These are phyloP conservation scores for Rhodotorula sp. DNA, from an alignment of 1,284 basidiomycete genomes.

Conservation along the genomic window DNA sequence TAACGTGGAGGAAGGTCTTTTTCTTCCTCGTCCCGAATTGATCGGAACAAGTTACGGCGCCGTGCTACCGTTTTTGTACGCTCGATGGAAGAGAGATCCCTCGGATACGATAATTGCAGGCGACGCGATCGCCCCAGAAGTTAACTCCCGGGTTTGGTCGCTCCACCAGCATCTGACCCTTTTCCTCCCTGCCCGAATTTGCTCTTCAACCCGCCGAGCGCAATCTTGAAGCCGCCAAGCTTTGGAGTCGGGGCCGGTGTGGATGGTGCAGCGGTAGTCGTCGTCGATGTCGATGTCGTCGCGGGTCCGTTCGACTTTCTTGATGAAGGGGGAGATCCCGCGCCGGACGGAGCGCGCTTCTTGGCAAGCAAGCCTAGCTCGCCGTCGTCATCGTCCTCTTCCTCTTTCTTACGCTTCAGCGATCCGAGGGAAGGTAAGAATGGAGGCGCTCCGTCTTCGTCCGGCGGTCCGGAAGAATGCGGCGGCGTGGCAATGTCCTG, in stretches of 20 bases:
- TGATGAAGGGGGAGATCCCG: background rate
- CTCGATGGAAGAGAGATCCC: too few species aligned
- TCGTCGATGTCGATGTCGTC: background rate
- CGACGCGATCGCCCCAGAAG: background rate
- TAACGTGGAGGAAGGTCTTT: too few species aligned
- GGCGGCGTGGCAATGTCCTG: conserved; percentile 11
- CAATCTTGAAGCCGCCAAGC: conserved; percentile 24
- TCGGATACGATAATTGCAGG: too few species aligned
- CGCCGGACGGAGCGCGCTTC: conserved; percentile 49
- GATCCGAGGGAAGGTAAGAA: conserved; percentile 56
- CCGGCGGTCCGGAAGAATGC: conserved; percentile 49
- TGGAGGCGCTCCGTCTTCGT: conserved; percentile 49
- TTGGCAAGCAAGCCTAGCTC: conserved; percentile 58
- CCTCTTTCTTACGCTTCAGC: conserved; percentile 64
- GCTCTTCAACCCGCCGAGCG: conserved; percentile 24
- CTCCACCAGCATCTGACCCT: background rate
- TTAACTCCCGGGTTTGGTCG: conserved; percentile 1
- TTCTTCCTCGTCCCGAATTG: too few species aligned
- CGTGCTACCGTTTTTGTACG: too few species aligned
- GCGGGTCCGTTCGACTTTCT: background rate
- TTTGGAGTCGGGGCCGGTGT: background rate
- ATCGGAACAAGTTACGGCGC: too few species aligned
- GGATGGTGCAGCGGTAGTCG: background rate
- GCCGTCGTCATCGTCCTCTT: conserved; percentile 64
- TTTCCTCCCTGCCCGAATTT: conserved; percentile 5